Percentiles rank a stretch among this genome's conserved stretches.
These are phyloP conservation scores for Phaeotremella fagi DNA, from an alignment of 768 basidiomycete species.

Conservation along the genomic window DNA sequence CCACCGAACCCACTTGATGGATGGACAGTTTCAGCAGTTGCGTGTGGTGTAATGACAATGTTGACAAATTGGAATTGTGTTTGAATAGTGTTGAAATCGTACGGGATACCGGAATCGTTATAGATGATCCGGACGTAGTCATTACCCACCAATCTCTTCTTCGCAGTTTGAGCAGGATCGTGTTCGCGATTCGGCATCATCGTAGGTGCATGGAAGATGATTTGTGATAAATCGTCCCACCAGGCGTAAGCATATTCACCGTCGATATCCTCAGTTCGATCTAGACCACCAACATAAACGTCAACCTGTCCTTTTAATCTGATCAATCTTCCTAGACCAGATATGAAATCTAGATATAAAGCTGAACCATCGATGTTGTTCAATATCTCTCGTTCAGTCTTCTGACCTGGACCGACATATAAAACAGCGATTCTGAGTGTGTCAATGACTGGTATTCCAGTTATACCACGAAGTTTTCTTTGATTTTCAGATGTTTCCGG, in stretches of 20 bases:
- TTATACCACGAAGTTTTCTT: conserved; percentile 63
- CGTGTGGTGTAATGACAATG: conserved; percentile 81
- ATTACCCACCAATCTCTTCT: conserved; percentile 95
- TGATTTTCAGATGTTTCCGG: conserved; percentile 57
- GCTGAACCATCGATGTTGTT: conserved; percentile 88
- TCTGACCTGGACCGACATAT: conserved; percentile 91
- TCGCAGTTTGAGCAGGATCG: conserved; percentile 61
- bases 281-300: conserved; percentile 86
- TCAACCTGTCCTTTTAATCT: conserved; percentile 83
- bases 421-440: conserved; percentile 94
- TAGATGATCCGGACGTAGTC: conserved; percentile 93
- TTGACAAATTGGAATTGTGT: conserved; percentile 97
- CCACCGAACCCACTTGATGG: conserved; percentile 53
- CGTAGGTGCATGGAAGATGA: conserved; percentile 91
- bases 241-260: conserved; percentile 97
- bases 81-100: conserved; percentile 81
- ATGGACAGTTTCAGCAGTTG: conserved; percentile 34
- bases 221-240: conserved; percentile 97
- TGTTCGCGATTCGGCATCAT: conserved; percentile 73
- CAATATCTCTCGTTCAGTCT: conserved; percentile 75
- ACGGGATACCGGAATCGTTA: conserved; percentile 87
- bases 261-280: conserved; percentile 69
- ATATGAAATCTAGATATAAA: conserved; percentile 87
- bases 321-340: conserved; percentile 81
- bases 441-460: conserved; percentile 88